Evolutionary conservation across 305 asterid species (phyloP).

Genomic region (Plantago coronopus): DNA sequence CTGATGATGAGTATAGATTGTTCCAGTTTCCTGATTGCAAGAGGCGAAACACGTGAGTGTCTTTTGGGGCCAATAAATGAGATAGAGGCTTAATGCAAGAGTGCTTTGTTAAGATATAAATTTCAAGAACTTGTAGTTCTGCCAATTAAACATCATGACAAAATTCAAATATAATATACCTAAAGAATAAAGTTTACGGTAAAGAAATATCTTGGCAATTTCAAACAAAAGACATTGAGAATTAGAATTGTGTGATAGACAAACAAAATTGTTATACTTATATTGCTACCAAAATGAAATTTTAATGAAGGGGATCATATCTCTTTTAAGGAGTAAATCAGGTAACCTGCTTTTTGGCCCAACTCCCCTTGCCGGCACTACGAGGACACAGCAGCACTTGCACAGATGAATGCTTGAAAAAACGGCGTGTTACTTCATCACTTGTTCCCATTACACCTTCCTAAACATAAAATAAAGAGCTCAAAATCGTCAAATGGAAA

Average conservation of each 20-base stretch:
- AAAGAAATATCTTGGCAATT: background rate
- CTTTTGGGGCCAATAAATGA: background rate
- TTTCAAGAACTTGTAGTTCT: background rate
- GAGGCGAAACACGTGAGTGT: background rate
- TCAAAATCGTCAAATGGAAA: background rate
- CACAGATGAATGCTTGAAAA: constrained; percentile 85
- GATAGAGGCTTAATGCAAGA: background rate
- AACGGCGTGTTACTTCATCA: constrained; percentile 91
- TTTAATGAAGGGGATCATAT: background rate
- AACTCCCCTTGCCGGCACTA: constrained; percentile 76
- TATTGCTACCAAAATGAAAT: background rate
- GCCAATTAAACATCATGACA: background rate
- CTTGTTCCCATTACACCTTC: constrained; percentile 88
- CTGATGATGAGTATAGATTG: constrained; percentile 95
- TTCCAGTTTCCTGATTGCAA: constrained; percentile 70
- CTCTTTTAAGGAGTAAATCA: constrained; percentile 9
- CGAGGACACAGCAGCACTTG: constrained; percentile 83
- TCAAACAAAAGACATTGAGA: background rate
- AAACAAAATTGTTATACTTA: background rate
- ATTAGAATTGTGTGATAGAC: background rate
- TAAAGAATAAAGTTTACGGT: background rate
- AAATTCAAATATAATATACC: background rate
- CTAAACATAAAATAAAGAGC: constrained; percentile 35
- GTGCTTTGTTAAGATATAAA: background rate
- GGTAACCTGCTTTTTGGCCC: constrained; percentile 77